phyloP scores from a whole-genome alignment of 108 stramenopile genomes.

The Cyclotella cryptica region DNA sequence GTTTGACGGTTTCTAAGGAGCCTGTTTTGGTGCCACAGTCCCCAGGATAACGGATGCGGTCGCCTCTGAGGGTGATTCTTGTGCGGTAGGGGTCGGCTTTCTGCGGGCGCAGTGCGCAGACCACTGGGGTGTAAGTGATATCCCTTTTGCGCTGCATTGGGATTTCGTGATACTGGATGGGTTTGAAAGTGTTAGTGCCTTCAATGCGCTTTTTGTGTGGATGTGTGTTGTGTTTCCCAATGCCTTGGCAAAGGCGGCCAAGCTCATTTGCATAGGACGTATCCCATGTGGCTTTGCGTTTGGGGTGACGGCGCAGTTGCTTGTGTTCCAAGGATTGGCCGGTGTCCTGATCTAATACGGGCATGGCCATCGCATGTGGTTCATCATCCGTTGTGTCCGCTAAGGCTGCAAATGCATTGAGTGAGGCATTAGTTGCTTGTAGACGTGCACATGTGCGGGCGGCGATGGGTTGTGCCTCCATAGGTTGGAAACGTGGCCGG shows the following conservation, averaged over 20 bases:
- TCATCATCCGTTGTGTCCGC: too few species aligned
- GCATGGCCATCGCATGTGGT: not conserved
- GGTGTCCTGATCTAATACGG: not conserved
- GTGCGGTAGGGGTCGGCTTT: not conserved
- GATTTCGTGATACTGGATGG: not conserved
- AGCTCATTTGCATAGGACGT: slow-evolving; percentile 6
- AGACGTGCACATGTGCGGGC: too few species aligned
- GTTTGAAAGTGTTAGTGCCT: not conserved
- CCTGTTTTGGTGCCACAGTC: not conserved
- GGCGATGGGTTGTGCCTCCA: too few species aligned
- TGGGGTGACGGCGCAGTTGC: slow-evolving; percentile 3
- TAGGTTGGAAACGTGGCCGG: too few species aligned
- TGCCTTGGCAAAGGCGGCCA: slow-evolving; percentile 10
- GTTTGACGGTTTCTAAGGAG: not conserved
- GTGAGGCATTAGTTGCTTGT: too few species aligned
- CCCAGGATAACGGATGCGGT: not conserved
- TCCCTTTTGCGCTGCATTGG: not conserved
- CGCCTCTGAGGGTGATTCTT: not conserved
- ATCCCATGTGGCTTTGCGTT: slow-evolving; percentile 1
- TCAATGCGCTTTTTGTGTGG: too few species aligned
- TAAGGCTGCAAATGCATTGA: too few species aligned
- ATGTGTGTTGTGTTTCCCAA: not conserved
- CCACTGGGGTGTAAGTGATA: too few species aligned
- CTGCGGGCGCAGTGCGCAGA: not conserved
- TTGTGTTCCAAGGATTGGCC: slow-evolving; percentile 7